phyloP scores from a whole-genome alignment of 148 eudicot species.

The Persicaria maculosa region DNA sequence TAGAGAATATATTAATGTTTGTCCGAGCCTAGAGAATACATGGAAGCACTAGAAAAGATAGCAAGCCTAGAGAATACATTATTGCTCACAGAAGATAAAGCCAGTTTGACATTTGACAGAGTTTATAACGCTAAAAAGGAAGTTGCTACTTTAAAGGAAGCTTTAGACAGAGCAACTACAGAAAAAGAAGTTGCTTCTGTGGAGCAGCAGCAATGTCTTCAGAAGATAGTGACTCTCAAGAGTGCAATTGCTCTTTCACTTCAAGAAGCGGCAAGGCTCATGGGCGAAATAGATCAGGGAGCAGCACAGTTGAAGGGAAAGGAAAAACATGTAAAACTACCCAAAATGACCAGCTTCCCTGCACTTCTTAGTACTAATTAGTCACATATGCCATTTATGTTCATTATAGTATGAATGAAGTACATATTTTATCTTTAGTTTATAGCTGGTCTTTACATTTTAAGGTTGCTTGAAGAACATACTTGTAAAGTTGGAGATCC shows the following conservation, averaged over 20 bases:
- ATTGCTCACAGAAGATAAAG: constrained; percentile 49
- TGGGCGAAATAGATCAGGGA: constrained; percentile 46
- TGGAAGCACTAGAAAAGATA: constrained; percentile 50
- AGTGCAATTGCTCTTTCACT: constrained; percentile 34
- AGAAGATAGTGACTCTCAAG: constrained; percentile 57
- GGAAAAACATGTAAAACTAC: too few species aligned
- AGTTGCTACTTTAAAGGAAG: constrained; percentile 50
- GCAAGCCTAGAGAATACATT: constrained; percentile 61
- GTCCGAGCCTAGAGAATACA: too few species aligned
- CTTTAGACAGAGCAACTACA: constrained; percentile 33
- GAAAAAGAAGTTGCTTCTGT: constrained; percentile 60
- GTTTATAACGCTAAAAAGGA: constrained; percentile 68
- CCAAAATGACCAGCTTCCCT: too few species aligned
- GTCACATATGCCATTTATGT: too few species aligned
- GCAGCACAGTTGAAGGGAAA: constrained; percentile 54
- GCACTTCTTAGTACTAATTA: too few species aligned
- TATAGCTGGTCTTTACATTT: too few species aligned
- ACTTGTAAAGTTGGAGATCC: too few species aligned
- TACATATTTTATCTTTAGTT: too few species aligned
- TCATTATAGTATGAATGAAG: too few species aligned
- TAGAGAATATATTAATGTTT: too few species aligned
- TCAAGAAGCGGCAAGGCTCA: constrained; percentile 56
- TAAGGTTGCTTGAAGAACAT: too few species aligned
- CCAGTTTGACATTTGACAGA: constrained; percentile 33
- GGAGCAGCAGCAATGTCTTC: constrained; percentile 49